Base-by-base conservation (phyloP, 805 yeast genomes). In the Kodamaea kaohsiungensis region DNA sequence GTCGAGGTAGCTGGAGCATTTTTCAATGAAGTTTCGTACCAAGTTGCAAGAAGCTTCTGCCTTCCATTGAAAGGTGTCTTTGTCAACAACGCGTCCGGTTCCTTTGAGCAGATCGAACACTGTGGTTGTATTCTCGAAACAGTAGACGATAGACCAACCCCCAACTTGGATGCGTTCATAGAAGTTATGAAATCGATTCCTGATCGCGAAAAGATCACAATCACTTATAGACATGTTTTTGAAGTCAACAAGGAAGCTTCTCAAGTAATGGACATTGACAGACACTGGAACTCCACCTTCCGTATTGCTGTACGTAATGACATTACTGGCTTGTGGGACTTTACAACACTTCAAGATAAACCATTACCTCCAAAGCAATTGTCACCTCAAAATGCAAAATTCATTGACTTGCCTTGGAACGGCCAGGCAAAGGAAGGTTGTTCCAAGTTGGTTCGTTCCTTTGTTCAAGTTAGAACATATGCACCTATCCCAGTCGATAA, bases 31-130 rank as follows among this genome's bases (percentile, higher is more conserved):
- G 71, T 92, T 59, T 87, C 96, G 49, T 92, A 92, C 67, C 97
- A 92, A 70, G 78, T 91, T 72, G 97, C 97, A 1, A 81, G 96
- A 64, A 80, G 85, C 48, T 90, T 85, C 64, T 89, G 92, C 33
- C 80, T 91, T 30, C 95, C 97, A 0, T 95, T 88, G 1, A 80
- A 75, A 59, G 98, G 98, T 40, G 96, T 92, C 0, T 91, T 83
- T 65, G 78, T 89, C 42, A 86, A 87, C 60, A 83, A 87, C 61
- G 89, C 95, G 0, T 78, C 89, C 1, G 93, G 93, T 0, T 86
- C 93, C 0, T 91, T 92, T 71, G 82, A 76, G 46, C 62, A 76
- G 7, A 78, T 75, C 49, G 91, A 88, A 53, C 77, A 81, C 53
- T 76, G 79, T 27, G 96, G 96, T 12, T 91, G 96, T 95, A 71